phyloP scores from a whole-genome alignment of 129 eudicot genomes.

The Cynara cardunculus region DNA sequence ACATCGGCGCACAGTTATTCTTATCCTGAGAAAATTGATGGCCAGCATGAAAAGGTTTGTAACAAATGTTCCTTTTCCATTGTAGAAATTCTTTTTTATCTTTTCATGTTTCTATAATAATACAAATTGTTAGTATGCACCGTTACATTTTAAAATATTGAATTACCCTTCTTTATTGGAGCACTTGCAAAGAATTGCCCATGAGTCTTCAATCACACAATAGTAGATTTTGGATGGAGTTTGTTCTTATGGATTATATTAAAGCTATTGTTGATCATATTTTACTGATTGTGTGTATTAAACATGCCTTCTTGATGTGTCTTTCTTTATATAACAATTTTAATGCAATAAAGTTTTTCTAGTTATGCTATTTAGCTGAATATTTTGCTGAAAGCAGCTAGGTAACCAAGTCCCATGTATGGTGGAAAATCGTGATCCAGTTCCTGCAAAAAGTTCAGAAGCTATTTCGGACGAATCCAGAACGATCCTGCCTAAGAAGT shows the following conservation, averaged over 20 bases:
- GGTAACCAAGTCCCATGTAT: conserved; percentile 11
- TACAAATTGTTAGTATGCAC: not conserved
- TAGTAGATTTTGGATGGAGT: not conserved
- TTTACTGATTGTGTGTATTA: not conserved
- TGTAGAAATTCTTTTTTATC: not conserved
- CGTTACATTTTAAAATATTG: not conserved
- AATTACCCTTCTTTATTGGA: not conserved
- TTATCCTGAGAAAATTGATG: conserved; percentile 19
- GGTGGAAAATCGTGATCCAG: conserved; percentile 31
- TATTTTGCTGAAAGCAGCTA: conserved; percentile 27
- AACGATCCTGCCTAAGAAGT: conserved; percentile 28
- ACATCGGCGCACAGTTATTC: conserved; percentile 20
- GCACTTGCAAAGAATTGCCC: not conserved
- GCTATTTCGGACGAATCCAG: conserved; percentile 28
- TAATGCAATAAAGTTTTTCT: not conserved
- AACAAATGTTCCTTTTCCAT: not conserved
- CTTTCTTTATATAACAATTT: not conserved
- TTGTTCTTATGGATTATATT: not conserved
- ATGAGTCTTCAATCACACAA: not conserved
- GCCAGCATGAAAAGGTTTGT: conserved; percentile 42
- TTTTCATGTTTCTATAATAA: not conserved
- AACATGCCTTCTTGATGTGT: not conserved
- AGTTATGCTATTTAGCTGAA: not conserved
- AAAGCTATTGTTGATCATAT: not conserved
- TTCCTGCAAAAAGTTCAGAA: conserved; percentile 37